Evolutionary conservation across 1,284 basidiomycete species (phyloP).

Genomic region (Amylostereum chailletii): DNA sequence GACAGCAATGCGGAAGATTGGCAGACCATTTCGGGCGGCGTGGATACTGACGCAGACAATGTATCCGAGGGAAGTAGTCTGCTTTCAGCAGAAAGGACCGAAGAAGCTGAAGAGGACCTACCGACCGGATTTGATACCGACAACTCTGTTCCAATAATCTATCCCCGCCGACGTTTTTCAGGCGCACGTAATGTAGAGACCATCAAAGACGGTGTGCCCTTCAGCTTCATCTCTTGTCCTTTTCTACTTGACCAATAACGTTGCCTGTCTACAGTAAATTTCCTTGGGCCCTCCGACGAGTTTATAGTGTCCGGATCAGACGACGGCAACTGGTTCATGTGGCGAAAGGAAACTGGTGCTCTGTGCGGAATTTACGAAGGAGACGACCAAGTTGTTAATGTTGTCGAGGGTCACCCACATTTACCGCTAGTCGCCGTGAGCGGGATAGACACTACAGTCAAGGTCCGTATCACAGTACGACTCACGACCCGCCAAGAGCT

Average conservation of each 20-base stretch:
- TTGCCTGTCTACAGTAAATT: conserved; percentile 54
- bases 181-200: conserved; percentile 83
- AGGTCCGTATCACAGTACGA: conserved; percentile 38
- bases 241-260: conserved; percentile 1
- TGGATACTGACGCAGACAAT: conserved; percentile 24
- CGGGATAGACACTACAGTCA: conserved; percentile 85
- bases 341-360: conserved; percentile 61
- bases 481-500: neutral
- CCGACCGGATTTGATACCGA: conserved; percentile 20
- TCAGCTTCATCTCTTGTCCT: neutral
- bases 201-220: conserved; percentile 77
- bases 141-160: conserved; percentile 47
- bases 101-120: conserved; percentile 21
- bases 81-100: conserved; percentile 16
- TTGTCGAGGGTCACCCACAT: conserved; percentile 79
- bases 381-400: conserved; percentile 78
- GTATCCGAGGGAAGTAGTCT: conserved; percentile 10
- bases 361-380: conserved; percentile 79
- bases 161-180: conserved; percentile 58
- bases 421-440: conserved; percentile 77
- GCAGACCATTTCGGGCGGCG: neutral
- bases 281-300: conserved; percentile 71
- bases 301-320: conserved; percentile 85
- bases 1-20: neutral
- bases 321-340: conserved; percentile 82